phyloP scores from a whole-genome alignment of 805 yeast species.

The Wickerhamomyces canadensis region DNA sequence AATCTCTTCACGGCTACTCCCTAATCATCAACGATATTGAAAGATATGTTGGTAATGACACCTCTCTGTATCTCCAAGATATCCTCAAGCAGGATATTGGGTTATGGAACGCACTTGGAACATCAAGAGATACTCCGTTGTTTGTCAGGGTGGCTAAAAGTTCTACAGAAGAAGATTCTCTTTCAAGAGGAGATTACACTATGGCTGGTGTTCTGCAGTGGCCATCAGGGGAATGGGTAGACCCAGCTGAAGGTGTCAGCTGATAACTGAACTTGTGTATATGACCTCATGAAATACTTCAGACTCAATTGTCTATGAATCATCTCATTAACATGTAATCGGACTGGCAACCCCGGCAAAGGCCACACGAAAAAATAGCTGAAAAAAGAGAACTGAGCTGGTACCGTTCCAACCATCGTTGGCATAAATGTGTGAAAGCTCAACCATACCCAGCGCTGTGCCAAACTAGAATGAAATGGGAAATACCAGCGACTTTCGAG shows the following conservation, averaged over 20 bases:
- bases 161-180: constrained; percentile 28
- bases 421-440: no score
- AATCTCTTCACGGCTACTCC: constrained; percentile 47
- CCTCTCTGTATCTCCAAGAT: constrained; percentile 36
- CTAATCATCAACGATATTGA: constrained; percentile 77
- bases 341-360: no score
- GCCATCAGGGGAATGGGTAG: constrained; percentile 53
- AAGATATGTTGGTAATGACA: constrained; percentile 51
- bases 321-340: background rate
- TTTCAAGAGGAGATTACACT: constrained; percentile 52
- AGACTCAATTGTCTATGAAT: no score
- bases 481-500: no score
- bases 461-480: no score
- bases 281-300: no score
- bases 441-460: no score
- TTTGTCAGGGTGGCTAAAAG: constrained; percentile 53
- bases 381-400: no score
- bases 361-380: no score
- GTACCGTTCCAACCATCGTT: background rate
- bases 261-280: no score
- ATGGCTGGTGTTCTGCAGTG: constrained; percentile 53
- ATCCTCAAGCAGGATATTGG: constrained; percentile 27
- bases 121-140: constrained; percentile 32
- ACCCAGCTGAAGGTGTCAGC: constrained; percentile 51
- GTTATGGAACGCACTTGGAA: constrained; percentile 26